These are phyloP conservation scores for Candida piceae DNA, from an alignment of 805 yeast species.

Conservation along the genomic window DNA sequence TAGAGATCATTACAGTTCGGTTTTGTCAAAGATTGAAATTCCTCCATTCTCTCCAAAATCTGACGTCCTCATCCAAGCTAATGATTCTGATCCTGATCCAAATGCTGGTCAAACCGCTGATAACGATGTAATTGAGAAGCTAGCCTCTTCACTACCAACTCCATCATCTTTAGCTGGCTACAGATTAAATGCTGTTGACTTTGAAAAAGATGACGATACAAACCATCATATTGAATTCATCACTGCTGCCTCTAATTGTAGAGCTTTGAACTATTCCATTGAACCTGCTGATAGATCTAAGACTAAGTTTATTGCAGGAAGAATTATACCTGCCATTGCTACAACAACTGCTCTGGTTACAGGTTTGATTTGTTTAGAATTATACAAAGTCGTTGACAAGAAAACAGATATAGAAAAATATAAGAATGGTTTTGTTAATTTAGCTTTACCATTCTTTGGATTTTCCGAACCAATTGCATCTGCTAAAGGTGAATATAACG, in stretches of 20 bases:
- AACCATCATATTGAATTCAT: conserved; percentile 97
- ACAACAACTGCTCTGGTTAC: conserved; percentile 98
- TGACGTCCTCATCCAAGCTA: conserved; percentile 75
- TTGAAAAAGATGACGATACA: conserved; percentile 96
- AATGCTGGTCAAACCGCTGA: conserved; percentile 50
- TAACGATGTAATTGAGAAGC: conserved; percentile 56
- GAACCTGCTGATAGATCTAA: conserved; percentile 84
- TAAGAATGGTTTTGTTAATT: conserved; percentile 87
- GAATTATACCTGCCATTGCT: conserved; percentile 98
- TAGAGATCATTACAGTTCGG: conserved; percentile 45
- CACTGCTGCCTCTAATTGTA: conserved; percentile 90
- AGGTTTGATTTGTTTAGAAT: conserved; percentile 87
- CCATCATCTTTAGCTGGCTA: conserved; percentile 88
- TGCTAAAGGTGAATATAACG: conserved; percentile 74
- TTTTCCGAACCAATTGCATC: conserved; percentile 95
- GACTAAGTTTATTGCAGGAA: conserved; percentile 97
- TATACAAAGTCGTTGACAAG: conserved; percentile 81
- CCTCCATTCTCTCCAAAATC: conserved; percentile 72
- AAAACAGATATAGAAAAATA: conserved; percentile 74
- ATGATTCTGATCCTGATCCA: conserved; percentile 86
- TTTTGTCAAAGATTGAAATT: conserved; percentile 44
- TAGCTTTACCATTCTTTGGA: conserved; percentile 94
- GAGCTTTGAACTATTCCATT: conserved; percentile 87
- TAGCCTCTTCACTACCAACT: conserved; percentile 79
- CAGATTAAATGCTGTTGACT: conserved; percentile 83